These are phyloP conservation scores for Jackrogersella minutella DNA, from an alignment of 495 filamentous ascomycete genomes.

Conservation along the genomic window DNA sequence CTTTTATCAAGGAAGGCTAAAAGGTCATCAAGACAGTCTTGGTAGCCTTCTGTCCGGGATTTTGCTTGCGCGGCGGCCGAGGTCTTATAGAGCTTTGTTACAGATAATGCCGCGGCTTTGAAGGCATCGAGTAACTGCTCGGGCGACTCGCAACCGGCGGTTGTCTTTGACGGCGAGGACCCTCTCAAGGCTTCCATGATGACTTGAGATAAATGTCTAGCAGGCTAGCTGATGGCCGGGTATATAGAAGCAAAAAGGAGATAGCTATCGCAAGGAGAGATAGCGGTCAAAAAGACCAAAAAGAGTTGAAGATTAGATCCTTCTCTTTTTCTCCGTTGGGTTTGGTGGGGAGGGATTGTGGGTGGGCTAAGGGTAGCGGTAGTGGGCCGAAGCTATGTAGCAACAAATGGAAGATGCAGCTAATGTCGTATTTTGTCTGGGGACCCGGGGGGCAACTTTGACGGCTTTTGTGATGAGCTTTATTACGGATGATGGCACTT, in stretches of 20 bases:
- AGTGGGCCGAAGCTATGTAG: constrained; percentile 36
- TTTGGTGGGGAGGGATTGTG: constrained; percentile 32
- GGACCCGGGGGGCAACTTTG: not conserved
- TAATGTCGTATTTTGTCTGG: constrained; percentile 22
- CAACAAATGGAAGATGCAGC: constrained; percentile 39
- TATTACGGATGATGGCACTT: constrained; percentile 7
- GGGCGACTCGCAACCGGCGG: constrained; percentile 61
- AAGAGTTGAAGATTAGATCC: constrained; percentile 17
- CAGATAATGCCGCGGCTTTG: constrained; percentile 89
- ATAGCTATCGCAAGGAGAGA: not conserved
- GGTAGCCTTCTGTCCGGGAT: constrained; percentile 81
- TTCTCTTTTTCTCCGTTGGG: constrained; percentile 37
- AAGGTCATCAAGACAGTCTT: constrained; percentile 92
- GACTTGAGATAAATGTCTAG: not conserved
- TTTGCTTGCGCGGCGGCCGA: constrained; percentile 79
- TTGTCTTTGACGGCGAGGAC: constrained; percentile 40
- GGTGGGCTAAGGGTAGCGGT: constrained; percentile 10
- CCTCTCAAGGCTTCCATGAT: constrained; percentile 45
- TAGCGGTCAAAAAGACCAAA: constrained; percentile 16
- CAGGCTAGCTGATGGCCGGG: not conserved
- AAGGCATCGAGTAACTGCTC: constrained; percentile 89
- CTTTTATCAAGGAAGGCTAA: constrained; percentile 83
- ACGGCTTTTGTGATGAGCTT: constrained; percentile 24
- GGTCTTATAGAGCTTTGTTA: constrained; percentile 95
- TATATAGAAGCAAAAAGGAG: constrained; percentile 1